Conservation (phyloP, 352 stramenopile species). For the Phytophthora citrophthora region DNA sequence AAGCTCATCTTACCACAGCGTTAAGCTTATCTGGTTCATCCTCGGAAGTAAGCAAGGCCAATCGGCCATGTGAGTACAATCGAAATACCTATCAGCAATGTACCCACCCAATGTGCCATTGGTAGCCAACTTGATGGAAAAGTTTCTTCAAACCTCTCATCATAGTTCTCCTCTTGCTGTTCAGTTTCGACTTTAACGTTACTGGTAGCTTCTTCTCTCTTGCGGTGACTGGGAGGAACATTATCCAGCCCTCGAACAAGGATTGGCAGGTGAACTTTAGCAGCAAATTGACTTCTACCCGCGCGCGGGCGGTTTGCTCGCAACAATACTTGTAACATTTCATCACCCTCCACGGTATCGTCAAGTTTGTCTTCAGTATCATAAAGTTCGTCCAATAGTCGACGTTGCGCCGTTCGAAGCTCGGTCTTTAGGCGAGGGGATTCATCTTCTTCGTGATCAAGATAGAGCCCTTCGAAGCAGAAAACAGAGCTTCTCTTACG, state of each 20-base stretch:
- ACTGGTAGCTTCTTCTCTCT: not conserved
- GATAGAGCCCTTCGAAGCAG: not conserved
- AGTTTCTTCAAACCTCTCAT: conserved; percentile 1
- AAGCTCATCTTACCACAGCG: too few species aligned
- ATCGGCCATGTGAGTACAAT: conserved; percentile 30
- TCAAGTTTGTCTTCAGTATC: not conserved
- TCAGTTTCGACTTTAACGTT: not conserved
- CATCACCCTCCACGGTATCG: conserved; percentile 5
- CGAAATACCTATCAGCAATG: conserved; percentile 18
- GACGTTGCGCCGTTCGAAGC: not conserved
- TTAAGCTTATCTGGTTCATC: not conserved
- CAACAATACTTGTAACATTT: conserved; percentile 22
- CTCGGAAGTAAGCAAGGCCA: conserved; percentile 12
- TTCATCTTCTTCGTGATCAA: not conserved
- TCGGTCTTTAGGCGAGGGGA: not conserved
- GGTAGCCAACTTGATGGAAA: not conserved
- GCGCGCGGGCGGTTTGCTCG: not conserved
- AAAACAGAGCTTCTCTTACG: conserved; percentile 1
- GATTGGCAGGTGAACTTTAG: not conserved
- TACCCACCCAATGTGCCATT: conserved; percentile 7
- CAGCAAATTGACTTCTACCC: not conserved
- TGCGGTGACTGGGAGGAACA: too few species aligned
- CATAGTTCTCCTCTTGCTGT: not conserved
- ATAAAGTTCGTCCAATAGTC: conserved; percentile 1
- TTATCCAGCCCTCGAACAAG: not conserved